Evolutionary conservation across 1,284 basidiomycete genomes (phyloP).

Genomic region (Rhodotorula sp.): DNA sequence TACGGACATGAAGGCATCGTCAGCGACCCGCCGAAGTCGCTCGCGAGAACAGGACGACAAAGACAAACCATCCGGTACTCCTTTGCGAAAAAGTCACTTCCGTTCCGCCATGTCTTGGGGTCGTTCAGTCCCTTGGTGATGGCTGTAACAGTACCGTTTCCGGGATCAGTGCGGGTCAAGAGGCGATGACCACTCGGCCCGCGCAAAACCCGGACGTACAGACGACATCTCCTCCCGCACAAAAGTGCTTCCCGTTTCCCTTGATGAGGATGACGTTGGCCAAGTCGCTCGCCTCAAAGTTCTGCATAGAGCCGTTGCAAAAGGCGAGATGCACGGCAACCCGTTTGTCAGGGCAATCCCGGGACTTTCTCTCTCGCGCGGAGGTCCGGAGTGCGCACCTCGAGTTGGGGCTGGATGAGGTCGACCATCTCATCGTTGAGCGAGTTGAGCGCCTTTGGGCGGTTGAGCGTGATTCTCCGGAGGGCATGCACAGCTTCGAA

Average conservation of each 20-base stretch:
- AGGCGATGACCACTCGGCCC: no score
- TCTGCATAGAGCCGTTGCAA: constrained; percentile 53
- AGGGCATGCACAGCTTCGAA: constrained; percentile 66
- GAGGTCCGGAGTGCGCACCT: no score
- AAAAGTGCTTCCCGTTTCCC: constrained; percentile 78
- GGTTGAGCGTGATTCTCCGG: constrained; percentile 74
- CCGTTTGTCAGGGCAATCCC: neutral
- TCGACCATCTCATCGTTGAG: constrained; percentile 80
- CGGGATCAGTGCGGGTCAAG: neutral
- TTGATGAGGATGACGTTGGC: constrained; percentile 74
- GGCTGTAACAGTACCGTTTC: constrained; percentile 11
- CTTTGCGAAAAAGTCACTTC: constrained; percentile 81
- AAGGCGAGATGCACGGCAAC: neutral
- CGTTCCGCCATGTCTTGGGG: constrained; percentile 53
- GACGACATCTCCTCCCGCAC: constrained; percentile 90
- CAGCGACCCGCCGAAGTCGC: neutral
- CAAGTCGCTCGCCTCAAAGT: constrained; percentile 73
- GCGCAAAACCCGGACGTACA: constrained; percentile 54
- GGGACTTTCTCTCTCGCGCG: neutral
- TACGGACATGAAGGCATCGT: constrained; percentile 52
- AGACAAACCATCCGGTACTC: constrained; percentile 64
- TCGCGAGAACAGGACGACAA: no score
- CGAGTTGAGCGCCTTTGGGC: constrained; percentile 80
- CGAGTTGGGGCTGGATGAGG: constrained; percentile 66
- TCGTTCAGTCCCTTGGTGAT: constrained; percentile 42